Evolutionary conservation across 371 early-diverging fungal species (phyloP).

Genomic region (Zychaea mexicana): DNA sequence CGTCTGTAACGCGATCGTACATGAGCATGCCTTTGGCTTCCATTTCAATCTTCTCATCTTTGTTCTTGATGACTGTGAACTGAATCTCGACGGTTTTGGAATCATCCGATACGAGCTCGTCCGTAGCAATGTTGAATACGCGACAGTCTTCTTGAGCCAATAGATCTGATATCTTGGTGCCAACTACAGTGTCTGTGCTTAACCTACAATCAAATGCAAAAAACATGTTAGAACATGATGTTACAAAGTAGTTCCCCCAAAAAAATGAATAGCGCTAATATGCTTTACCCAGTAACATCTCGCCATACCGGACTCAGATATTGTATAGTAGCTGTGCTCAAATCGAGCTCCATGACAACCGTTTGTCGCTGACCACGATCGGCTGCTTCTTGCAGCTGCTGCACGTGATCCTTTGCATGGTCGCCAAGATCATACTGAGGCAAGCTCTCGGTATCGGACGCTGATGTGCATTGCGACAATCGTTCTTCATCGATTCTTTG

Average conservation of each 20-base stretch:
- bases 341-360: slow-evolving; percentile 63
- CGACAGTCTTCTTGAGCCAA: slow-evolving; percentile 53
- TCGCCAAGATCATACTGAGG: background rate
- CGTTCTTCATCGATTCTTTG: background rate
- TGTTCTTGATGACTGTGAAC: slow-evolving; percentile 56
- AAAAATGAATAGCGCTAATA: background rate
- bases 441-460: background rate
- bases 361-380: slow-evolving; percentile 60
- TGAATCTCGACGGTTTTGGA: slow-evolving; percentile 78
- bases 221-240: background rate
- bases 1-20: slow-evolving; percentile 67
- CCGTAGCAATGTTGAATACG: slow-evolving; percentile 72
- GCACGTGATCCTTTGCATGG: background rate
- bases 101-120: slow-evolving; percentile 68
- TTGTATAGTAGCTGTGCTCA: slow-evolving; percentile 44
- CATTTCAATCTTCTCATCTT: slow-evolving; percentile 63
- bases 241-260: background rate
- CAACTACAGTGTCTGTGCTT: slow-evolving; percentile 50
- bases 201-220: slow-evolving; percentile 44
- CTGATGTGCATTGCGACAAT: background rate
- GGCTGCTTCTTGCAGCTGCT: slow-evolving; percentile 53
- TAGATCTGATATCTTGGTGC: slow-evolving; percentile 44
- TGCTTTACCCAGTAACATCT: slow-evolving; percentile 58
- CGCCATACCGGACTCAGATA: slow-evolving; percentile 68
- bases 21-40: slow-evolving; percentile 93